Conservation (phyloP, 768 basidiomycete species). For the Tulasnella sp. region DNA sequence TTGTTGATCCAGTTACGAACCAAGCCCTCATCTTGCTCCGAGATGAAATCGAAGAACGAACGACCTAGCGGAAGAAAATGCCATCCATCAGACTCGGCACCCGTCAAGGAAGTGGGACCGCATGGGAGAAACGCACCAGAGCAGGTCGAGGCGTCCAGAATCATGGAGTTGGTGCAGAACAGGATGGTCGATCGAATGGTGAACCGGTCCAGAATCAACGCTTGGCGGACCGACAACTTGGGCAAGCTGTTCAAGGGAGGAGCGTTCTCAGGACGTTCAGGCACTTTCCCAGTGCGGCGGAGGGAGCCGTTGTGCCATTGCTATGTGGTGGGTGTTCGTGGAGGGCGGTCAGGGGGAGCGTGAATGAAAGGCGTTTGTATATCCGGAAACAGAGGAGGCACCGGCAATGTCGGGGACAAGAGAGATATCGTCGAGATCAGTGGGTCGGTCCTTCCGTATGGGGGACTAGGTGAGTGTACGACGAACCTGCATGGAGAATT, state of each 20-base stretch:
- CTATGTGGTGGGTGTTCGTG: neutral
- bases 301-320: constrained; percentile 25
- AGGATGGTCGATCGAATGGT: constrained; percentile 59
- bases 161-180: constrained; percentile 70
- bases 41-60: constrained; percentile 73
- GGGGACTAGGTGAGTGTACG: neutral
- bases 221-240: constrained; percentile 66
- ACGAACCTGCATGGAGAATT: constrained; percentile 22
- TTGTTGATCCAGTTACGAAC: constrained; percentile 72
- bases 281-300: constrained; percentile 5
- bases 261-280: constrained; percentile 17
- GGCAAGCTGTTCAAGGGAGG: constrained; percentile 56
- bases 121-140: neutral
- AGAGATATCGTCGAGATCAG: no score
- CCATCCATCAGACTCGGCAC: constrained; percentile 27
- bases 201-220: constrained; percentile 80
- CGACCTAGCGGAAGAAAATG: constrained; percentile 34
- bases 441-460: neutral
- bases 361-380: neutral
- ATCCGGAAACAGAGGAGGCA: no score
- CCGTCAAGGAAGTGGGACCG: constrained; percentile 41
- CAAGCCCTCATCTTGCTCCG: constrained; percentile 56
- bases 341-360: neutral
- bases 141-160: constrained; percentile 43
- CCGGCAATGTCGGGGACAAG: no score